Evolutionary conservation across 2,329 filamentous ascomycete genomes (phyloP), one percentile per base, ranked within the genome.

Genomic region (Trichoderma atrobrunneum): DNA sequence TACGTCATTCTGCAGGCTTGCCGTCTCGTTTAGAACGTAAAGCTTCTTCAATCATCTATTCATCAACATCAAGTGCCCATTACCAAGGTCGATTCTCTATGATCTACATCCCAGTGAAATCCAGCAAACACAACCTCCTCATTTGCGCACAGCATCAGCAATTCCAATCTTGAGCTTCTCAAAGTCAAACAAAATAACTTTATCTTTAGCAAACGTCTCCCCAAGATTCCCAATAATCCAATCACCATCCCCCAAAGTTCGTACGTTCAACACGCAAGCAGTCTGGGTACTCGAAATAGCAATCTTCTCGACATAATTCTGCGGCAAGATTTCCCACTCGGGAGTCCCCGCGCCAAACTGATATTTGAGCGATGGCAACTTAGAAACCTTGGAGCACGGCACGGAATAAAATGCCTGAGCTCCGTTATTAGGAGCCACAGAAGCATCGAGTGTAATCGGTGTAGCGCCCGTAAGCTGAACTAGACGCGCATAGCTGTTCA

Each of bases 81-180:
- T n/a, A 48, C n/a, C 0, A 0, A n/a, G 16, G 14, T n/a, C 7
- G 39, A 8, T 43, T n/a, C 7, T 18, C 16, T n/a, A 8, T n/a
- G 1, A 43, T 3, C 7, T n/a, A n/a, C 16, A 43, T 8, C 39
- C 18, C 8, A n/a, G 0, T 2, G 6, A 48, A n/a, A 11, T n/a
- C 0, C 7, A 0, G 21, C 54, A 7, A 14, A 1, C 3, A 26
- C 0, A 26, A 26, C 0, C 54, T 26, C 12, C 8, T 16, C 24
- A 43, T 11, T 39, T 14, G 26, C 39, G 5, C 1, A 26, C 61
- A 0, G 39, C 61, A 32, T n/a, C 30, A 16, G 10, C 26, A 64
- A 32, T 48, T 5, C 10, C 39, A 48, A 32, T 7, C 7, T 21
- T n/a, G 1, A 32, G 39, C 24, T n/a, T 28, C 5, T 21, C 39